These are phyloP conservation scores for Marasmius fiardii DNA, from an alignment of 1,284 basidiomycete genomes.

Conservation along the genomic window DNA sequence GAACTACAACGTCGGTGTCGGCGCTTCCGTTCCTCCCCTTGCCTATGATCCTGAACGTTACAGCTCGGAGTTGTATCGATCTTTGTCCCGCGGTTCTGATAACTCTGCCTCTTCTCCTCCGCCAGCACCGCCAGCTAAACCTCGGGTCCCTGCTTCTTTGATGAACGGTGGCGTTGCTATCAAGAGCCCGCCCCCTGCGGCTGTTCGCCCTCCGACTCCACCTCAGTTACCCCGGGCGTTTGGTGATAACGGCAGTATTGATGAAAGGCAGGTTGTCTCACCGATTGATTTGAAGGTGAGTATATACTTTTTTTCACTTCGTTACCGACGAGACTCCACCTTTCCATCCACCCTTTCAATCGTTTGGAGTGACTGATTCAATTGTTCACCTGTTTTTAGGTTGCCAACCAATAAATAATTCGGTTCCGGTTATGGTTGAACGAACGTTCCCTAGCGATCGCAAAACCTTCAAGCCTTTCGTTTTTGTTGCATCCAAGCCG, in stretches of 20 bases:
- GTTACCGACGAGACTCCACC: too few relatives aligned
- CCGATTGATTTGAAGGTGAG: background rate
- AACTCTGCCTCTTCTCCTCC: background rate
- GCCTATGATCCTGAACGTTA: background rate
- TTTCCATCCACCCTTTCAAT: too few relatives aligned
- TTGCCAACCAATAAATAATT: constrained; percentile 1
- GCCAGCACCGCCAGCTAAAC: background rate
- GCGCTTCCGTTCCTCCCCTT: constrained; percentile 5
- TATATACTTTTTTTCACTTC: background rate
- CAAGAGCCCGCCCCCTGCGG: background rate
- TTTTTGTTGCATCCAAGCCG: background rate
- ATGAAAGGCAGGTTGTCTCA: background rate
- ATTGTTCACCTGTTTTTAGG: background rate
- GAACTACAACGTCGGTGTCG: background rate
- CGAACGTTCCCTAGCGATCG: too few relatives aligned
- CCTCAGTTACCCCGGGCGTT: background rate
- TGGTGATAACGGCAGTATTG: background rate
- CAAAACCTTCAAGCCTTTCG: too few relatives aligned
- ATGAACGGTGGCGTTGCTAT: background rate
- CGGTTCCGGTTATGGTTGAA: too few relatives aligned
- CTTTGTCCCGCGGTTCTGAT: background rate
- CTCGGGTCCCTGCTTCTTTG: background rate
- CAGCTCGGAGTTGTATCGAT: background rate
- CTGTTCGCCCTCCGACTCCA: background rate
- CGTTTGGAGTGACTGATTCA: background rate